Conservation (phyloP, 116 monocot species). For the Posidonia oceanica region DNA sequence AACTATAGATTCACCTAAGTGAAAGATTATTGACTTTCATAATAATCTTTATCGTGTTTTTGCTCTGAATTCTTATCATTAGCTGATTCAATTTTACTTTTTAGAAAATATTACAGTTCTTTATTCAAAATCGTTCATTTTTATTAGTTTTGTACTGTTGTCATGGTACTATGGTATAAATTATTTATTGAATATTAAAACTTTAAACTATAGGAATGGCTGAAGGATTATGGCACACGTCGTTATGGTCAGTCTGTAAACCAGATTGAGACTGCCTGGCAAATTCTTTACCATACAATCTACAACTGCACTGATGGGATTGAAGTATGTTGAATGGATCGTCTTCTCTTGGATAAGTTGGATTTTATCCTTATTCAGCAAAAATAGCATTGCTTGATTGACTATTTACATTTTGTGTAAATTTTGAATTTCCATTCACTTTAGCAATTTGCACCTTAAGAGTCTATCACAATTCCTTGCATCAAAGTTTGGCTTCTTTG, state of each 20-base stretch:
- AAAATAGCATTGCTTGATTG: neutral
- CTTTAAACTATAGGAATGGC: constrained; percentile 46
- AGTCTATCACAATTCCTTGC: neutral
- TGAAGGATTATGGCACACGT: constrained; percentile 58
- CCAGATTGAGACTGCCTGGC: constrained; percentile 49
- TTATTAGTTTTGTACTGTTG: no score
- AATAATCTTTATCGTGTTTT: no score
- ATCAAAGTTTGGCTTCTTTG: no score
- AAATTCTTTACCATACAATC: constrained; percentile 54
- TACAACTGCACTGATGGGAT: constrained; percentile 94
- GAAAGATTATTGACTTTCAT: no score
- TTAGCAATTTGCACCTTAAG: neutral
- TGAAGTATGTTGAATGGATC: constrained; percentile 33
- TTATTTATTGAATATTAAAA: neutral
- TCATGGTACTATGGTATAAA: neutral
- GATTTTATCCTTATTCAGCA: neutral
- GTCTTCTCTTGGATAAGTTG: neutral
- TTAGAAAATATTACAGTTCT: no score
- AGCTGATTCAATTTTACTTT: no score
- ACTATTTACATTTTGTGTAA: constrained; percentile 1
- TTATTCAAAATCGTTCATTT: no score
- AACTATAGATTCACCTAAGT: no score
- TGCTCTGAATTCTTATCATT: no score
- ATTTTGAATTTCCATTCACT: neutral
- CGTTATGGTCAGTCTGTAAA: constrained; percentile 48